phyloP scores from a whole-genome alignment of 371 early-diverging fungal species.

The Rhizopus sp. region DNA sequence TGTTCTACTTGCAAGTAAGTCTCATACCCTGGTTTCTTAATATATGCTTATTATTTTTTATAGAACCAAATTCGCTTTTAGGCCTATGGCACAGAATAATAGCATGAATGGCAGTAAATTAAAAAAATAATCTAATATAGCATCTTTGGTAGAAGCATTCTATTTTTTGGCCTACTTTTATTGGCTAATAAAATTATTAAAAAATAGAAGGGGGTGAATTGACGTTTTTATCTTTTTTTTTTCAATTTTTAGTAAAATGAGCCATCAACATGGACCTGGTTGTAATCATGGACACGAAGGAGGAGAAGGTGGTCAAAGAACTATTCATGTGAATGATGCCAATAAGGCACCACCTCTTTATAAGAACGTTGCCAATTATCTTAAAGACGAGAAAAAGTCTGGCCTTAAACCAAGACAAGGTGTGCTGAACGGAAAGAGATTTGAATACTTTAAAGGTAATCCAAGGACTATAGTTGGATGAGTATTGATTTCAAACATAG shows the following conservation, averaged over 20 bases:
- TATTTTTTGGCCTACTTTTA: slow-evolving; percentile 13
- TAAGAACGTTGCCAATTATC: slow-evolving; percentile 36
- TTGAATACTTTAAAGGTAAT: slow-evolving; percentile 91
- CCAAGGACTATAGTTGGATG: not conserved
- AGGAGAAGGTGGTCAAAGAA: slow-evolving; percentile 11
- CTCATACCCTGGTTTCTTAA: no score
- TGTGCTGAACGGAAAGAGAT: slow-evolving; percentile 86
- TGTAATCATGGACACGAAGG: slow-evolving; percentile 25
- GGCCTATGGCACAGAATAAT: slow-evolving; percentile 31
- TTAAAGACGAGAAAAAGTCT: slow-evolving; percentile 56
- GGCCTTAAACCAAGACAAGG: slow-evolving; percentile 84
- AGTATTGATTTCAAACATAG: slow-evolving; percentile 2
- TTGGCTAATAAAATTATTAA: slow-evolving; percentile 7
- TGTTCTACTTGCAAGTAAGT: slow-evolving; percentile 81
- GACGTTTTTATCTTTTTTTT: slow-evolving; percentile 7
- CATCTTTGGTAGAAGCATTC: not conserved
- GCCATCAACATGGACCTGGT: slow-evolving; percentile 31
- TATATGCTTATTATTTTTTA: slow-evolving; percentile 1
- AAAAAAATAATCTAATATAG: slow-evolving; percentile 3
- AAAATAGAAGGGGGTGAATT: not conserved
- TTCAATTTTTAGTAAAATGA: slow-evolving; percentile 13
- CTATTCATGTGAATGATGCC: slow-evolving; percentile 45
- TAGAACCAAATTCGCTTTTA: slow-evolving; percentile 74
- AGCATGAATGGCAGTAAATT: not conserved
- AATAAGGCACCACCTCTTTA: slow-evolving; percentile 43